A percentile compares a stretch with the other conserved stretches of the same genome.
Conservation (phyloP, 2,329 filamentous ascomycete species). For the Talaromyces atroroseus region DNA sequence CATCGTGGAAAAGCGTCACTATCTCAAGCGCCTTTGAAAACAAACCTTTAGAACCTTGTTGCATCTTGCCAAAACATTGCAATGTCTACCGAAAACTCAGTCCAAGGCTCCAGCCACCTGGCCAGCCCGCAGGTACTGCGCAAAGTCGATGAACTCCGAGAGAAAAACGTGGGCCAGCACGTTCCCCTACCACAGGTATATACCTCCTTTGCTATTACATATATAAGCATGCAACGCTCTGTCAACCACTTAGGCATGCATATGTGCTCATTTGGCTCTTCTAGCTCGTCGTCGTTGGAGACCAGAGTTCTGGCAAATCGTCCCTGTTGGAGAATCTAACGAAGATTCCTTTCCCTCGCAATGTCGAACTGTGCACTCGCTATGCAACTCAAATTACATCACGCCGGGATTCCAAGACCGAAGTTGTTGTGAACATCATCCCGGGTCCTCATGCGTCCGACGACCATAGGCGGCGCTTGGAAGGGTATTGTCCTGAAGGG, state of each 20-base stretch:
- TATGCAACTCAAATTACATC: slow-evolving; percentile 57
- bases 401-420: slow-evolving; percentile 27
- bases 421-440: slow-evolving; percentile 30
- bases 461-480: background rate
- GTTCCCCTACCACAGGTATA: slow-evolving; percentile 4
- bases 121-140: background rate
- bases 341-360: slow-evolving; percentile 55
- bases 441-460: slow-evolving; percentile 24
- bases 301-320: slow-evolving; percentile 59
- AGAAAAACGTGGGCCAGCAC: slow-evolving; percentile 6
- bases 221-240: background rate
- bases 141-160: slow-evolving; percentile 7
- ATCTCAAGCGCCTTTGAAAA: background rate
- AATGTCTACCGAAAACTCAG: background rate
- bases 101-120: background rate
- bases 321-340: slow-evolving; percentile 61
- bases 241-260: background rate
- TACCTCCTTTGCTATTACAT: background rate
- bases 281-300: slow-evolving; percentile 54
- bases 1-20: background rate
- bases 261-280: background rate
- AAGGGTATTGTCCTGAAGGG: background rate
- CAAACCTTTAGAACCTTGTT: background rate
- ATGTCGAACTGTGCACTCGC: slow-evolving; percentile 56
- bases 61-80: background rate